A percentile compares a stretch with the other conserved stretches of the same genome.
Evolutionary conservation across 345 rosid species (phyloP).

Genomic region (Acer negundo): DNA sequence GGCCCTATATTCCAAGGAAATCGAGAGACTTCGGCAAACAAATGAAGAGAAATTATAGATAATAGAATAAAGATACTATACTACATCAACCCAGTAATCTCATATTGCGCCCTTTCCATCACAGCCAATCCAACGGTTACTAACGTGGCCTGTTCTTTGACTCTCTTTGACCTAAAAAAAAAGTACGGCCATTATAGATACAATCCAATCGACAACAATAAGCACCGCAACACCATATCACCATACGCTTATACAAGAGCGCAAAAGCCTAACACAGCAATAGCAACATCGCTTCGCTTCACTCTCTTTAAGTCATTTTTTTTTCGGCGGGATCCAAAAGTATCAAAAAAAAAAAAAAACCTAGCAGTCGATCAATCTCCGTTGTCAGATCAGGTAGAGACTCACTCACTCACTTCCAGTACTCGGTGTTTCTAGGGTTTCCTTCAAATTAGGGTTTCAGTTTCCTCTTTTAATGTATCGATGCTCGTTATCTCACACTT

Average conservation of each 20-base stretch:
- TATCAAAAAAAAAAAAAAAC: slow-evolving; percentile 28
- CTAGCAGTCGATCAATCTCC: background rate
- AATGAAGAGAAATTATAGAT: background rate
- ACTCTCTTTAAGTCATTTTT: background rate
- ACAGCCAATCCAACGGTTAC: background rate
- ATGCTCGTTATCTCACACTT: background rate
- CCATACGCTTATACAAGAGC: background rate
- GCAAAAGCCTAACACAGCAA: background rate
- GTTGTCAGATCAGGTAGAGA: slow-evolving; percentile 14
- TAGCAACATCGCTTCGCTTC: background rate
- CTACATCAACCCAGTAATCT: background rate
- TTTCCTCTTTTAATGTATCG: background rate
- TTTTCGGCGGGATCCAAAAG: slow-evolving; percentile 28
- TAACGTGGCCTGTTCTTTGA: background rate
- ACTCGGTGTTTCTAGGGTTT: background rate
- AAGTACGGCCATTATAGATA: background rate
- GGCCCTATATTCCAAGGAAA: background rate
- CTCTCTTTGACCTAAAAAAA: too few species aligned
- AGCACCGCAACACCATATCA: background rate
- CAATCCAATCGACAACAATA: background rate
- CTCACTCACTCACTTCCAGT: background rate
- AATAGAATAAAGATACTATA: background rate
- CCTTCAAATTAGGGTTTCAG: background rate
- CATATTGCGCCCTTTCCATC: background rate
- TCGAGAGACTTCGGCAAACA: slow-evolving; percentile 9